phyloP scores from a whole-genome alignment of 805 yeast genomes.

The Candida coleopterorum region DNA sequence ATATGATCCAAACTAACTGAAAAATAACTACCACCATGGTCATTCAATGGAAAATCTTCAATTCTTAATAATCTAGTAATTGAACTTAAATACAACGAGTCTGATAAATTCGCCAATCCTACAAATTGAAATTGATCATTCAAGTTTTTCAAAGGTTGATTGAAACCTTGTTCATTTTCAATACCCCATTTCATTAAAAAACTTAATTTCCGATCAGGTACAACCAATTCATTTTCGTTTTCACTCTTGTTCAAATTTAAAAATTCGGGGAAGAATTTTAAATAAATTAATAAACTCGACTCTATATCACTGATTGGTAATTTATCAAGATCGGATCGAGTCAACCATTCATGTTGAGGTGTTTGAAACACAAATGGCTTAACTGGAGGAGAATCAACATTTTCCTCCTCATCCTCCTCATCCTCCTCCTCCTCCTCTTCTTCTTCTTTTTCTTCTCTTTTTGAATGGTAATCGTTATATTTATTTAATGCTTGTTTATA shows the following conservation, averaged over 20 bases:
- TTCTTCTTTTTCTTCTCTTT: constrained; percentile 19
- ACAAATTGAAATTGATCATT: constrained; percentile 37
- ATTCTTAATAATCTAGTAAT: constrained; percentile 47
- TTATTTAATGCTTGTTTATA: constrained; percentile 14
- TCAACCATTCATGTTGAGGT: constrained; percentile 30
- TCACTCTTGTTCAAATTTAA: constrained; percentile 21
- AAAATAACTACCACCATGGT: constrained; percentile 28
- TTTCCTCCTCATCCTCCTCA: constrained; percentile 22
- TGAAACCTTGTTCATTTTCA: constrained; percentile 13
- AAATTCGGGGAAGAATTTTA: constrained; percentile 31
- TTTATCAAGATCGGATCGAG: constrained; percentile 13
- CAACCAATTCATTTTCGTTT: constrained; percentile 19
- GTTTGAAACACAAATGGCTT: constrained; percentile 33
- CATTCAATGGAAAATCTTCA: constrained; percentile 17
- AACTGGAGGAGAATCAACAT: constrained; percentile 20
- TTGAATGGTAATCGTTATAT: constrained; percentile 19
- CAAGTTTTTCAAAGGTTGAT: constrained; percentile 12
- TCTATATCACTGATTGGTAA: constrained; percentile 13
- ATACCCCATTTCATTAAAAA: constrained; percentile 25
- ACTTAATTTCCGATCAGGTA: constrained; percentile 22
- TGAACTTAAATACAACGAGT: constrained; percentile 49
- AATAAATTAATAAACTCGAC: constrained; percentile 15
- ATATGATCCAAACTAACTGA: constrained; percentile 64
- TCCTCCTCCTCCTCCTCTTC: constrained; percentile 24
- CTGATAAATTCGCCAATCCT: constrained; percentile 57